Conservation (phyloP, 768 basidiomycete genomes). For the Agrocybe chaxingu region DNA sequence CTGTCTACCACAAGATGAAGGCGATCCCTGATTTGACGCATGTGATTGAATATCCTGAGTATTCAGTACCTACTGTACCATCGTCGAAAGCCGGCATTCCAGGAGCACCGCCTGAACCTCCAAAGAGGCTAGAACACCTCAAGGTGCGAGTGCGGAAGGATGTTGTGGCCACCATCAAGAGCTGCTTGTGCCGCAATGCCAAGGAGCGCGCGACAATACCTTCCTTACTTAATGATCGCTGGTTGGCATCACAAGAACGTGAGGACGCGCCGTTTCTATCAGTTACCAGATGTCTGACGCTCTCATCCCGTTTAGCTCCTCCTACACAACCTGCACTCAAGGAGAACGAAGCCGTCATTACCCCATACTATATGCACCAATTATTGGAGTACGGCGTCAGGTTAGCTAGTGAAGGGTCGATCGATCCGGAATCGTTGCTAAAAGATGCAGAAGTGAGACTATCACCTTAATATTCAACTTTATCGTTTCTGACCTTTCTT, state of each 20-base stretch:
- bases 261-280: constrained; percentile 39
- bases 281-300: not conserved
- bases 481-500: not conserved
- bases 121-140: constrained; percentile 65
- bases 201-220: constrained; percentile 88
- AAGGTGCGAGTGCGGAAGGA: constrained; percentile 66
- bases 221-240: constrained; percentile 77
- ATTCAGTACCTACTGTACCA: constrained; percentile 52
- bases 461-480: not conserved
- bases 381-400: constrained; percentile 68
- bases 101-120: constrained; percentile 32
- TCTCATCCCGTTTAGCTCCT: constrained; percentile 16
- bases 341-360: constrained; percentile 67
- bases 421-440: constrained; percentile 44
- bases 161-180: constrained; percentile 80
- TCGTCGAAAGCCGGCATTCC: constrained; percentile 23
- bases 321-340: constrained; percentile 26
- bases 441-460: constrained; percentile 55
- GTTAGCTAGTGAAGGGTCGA: constrained; percentile 44
- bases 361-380: constrained; percentile 78
- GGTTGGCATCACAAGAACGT: constrained; percentile 68
- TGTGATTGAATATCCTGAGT: constrained; percentile 79
- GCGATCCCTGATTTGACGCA: constrained; percentile 82
- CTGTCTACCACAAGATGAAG: constrained; percentile 87
- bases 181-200: constrained; percentile 74